These are phyloP conservation scores for Cucumis sativus DNA, from an alignment of 306 rosid genomes.

Conservation along the genomic window Cucumber_9930_V3 NC_026660.2:8430501-8431000, in stretches of 20 bases:
- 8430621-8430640: background rate
- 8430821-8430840: background rate
- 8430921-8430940: background rate
- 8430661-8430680: slow-evolving; percentile 28
- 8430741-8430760: slow-evolving; percentile 98
- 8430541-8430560: background rate
- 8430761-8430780: slow-evolving; percentile 99
- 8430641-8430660: slow-evolving; percentile 20
- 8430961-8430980: too few species aligned
- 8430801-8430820: background rate
- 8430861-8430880: background rate
- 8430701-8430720: slow-evolving; percentile 67
- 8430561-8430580: background rate
- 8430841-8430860: background rate
- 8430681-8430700: slow-evolving; percentile 41
- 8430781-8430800: slow-evolving; percentile 34
- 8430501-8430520: too few species aligned
- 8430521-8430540: too few species aligned
- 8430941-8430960: too few species aligned
- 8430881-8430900: background rate
- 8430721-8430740: slow-evolving; percentile 35
- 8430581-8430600: background rate
- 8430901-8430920: background rate
- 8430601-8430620: background rate
- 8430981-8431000: too few species aligned